phyloP scores from a whole-genome alignment of 129 eudicot species.

The Oenanthe sinensis region DNA sequence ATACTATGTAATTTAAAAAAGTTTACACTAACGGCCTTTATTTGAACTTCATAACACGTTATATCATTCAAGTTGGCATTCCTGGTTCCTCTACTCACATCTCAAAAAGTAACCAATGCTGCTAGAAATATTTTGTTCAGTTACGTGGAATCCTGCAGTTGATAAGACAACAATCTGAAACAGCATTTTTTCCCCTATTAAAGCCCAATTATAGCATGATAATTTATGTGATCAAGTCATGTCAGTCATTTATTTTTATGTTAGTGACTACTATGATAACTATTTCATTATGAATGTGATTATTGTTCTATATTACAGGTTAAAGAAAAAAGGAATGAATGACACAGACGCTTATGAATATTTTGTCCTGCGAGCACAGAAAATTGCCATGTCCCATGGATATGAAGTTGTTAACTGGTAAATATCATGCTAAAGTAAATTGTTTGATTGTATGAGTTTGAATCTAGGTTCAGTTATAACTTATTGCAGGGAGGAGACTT shows the following conservation, averaged over 20 bases:
- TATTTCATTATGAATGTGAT: not conserved
- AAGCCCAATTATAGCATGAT: not conserved
- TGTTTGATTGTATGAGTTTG: not conserved
- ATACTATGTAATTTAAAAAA: not conserved
- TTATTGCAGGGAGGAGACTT: slow-evolving; percentile 83
- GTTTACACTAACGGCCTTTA: not conserved
- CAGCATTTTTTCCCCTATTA: not conserved
- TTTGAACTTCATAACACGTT: not conserved
- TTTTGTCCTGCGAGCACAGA: slow-evolving; percentile 79
- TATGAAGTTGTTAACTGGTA: slow-evolving; percentile 92
- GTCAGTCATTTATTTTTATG: not conserved
- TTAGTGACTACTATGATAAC: not conserved
- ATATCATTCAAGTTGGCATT: not conserved
- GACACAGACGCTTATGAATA: slow-evolving; percentile 64
- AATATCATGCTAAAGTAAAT: not conserved
- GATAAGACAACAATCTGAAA: not conserved
- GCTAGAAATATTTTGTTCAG: not conserved
- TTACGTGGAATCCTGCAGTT: not conserved
- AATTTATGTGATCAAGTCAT: not conserved
- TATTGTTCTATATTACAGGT: slow-evolving; percentile 35
- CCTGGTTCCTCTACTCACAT: not conserved
- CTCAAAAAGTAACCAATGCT: not conserved
- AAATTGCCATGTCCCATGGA: slow-evolving; percentile 87
- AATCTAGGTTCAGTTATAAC: slow-evolving; percentile 8
- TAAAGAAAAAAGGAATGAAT: slow-evolving; percentile 33